Percentiles rank a stretch among this genome's conserved stretches.
Evolutionary conservation across 768 basidiomycete species (phyloP).

Genomic region (Ephemerocybe angulata): DNA sequence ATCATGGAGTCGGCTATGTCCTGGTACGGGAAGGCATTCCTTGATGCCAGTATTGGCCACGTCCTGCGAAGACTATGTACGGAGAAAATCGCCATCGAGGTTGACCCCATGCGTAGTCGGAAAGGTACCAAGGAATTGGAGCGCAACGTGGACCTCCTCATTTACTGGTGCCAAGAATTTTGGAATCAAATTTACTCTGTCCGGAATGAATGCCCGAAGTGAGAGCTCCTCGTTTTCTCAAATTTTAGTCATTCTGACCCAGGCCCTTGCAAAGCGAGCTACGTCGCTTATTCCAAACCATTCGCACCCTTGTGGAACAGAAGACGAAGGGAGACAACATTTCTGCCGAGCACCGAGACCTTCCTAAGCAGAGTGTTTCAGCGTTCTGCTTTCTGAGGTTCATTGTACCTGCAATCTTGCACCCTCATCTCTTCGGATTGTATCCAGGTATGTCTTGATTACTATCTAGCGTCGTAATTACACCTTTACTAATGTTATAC

Average conservation of each 20-base stretch:
- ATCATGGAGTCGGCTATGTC: conserved; percentile 77
- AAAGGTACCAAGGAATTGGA: conserved; percentile 62
- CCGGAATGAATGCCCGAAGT: conserved; percentile 73
- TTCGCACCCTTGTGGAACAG: conserved; percentile 69
- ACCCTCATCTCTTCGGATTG: conserved; percentile 81
- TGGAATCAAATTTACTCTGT: conserved; percentile 81
- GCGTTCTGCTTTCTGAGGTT: conserved; percentile 89
- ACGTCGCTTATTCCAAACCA: conserved; percentile 62
- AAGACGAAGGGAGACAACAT: conserved; percentile 46
- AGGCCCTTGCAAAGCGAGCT: conserved; percentile 54
- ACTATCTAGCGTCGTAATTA: not conserved
- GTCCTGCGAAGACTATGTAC: conserved; percentile 65
- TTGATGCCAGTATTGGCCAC: conserved; percentile 75
- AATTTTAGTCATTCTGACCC: conserved; percentile 6
- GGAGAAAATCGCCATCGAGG: conserved; percentile 77
- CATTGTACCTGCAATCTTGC: conserved; percentile 86
- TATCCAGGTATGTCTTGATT: conserved; percentile 52
- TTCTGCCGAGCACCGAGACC: conserved; percentile 42
- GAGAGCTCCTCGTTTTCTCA: conserved; percentile 24
- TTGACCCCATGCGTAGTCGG: conserved; percentile 68
- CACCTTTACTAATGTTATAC: conserved; percentile 8
- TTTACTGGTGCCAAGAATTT: conserved; percentile 74
- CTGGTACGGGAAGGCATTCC: conserved; percentile 76
- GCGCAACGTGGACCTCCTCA: conserved; percentile 63
- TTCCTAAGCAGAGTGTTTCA: conserved; percentile 80